Evolutionary conservation across 495 filamentous ascomycete genomes (phyloP).

Genomic region (Astrothelium macrocarpum): DNA sequence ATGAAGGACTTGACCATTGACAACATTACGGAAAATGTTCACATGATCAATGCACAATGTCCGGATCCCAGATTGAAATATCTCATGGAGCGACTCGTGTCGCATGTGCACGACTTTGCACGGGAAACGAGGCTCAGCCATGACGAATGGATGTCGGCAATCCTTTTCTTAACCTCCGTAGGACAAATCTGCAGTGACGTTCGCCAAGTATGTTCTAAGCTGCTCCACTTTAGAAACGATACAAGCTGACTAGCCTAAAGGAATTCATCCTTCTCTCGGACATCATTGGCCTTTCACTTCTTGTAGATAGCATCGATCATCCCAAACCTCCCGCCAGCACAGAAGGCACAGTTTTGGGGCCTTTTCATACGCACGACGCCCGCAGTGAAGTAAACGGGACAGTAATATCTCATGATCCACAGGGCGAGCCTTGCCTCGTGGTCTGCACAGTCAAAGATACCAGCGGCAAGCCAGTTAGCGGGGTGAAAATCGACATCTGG

Average conservation of each 20-base stretch:
- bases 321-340: slow-evolving; percentile 68
- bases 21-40: slow-evolving; percentile 39
- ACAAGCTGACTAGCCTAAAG: slow-evolving; percentile 28
- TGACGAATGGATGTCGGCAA: slow-evolving; percentile 34
- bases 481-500: slow-evolving; percentile 83
- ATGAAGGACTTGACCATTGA: slow-evolving; percentile 38
- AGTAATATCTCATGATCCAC: slow-evolving; percentile 60
- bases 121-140: slow-evolving; percentile 33
- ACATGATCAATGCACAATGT: slow-evolving; percentile 32
- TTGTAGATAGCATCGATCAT: slow-evolving; percentile 87
- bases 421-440: slow-evolving; percentile 63
- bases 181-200: slow-evolving; percentile 37
- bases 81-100: slow-evolving; percentile 32
- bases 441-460: slow-evolving; percentile 67
- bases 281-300: slow-evolving; percentile 76
- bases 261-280: slow-evolving; percentile 95
- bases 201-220: slow-evolving; percentile 25
- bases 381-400: slow-evolving; percentile 52
- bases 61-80: slow-evolving; percentile 31
- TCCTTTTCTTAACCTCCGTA: slow-evolving; percentile 33
- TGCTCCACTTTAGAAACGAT: neutral
- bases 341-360: slow-evolving; percentile 82
- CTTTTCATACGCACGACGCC: slow-evolving; percentile 91
- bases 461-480: slow-evolving; percentile 53
- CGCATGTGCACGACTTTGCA: slow-evolving; percentile 37